Evolutionary conservation across 1,284 basidiomycete genomes (phyloP).

Genomic region (Boletus mariae): DNA sequence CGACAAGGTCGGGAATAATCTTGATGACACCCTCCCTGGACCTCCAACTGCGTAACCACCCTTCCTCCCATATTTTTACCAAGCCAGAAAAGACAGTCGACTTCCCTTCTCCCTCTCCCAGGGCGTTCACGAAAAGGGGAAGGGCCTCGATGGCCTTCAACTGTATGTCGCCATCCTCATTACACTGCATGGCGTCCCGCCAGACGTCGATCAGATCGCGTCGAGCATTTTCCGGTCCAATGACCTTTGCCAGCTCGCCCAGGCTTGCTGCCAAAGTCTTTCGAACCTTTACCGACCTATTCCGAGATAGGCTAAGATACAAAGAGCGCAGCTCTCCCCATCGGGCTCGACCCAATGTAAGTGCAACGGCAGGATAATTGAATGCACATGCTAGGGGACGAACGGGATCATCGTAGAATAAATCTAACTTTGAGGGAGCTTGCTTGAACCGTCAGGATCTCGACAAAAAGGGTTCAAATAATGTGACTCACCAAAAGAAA

Average conservation of each 20-base stretch:
- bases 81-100: constrained; percentile 52
- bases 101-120: constrained; percentile 50
- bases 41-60: constrained; percentile 73
- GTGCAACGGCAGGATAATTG: constrained; percentile 89
- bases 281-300: constrained; percentile 61
- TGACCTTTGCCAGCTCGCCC: constrained; percentile 86
- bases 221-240: constrained; percentile 68
- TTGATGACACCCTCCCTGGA: constrained; percentile 71
- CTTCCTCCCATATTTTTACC: constrained; percentile 60
- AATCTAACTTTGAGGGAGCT: constrained; percentile 35
- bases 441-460: constrained; percentile 11
- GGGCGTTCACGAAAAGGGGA: constrained; percentile 52
- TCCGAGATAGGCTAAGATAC: constrained; percentile 64
- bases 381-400: constrained; percentile 88
- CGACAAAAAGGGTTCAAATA: neutral
- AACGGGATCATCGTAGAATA: constrained; percentile 56
- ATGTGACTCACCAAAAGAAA: constrained; percentile 21
- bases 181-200: constrained; percentile 53
- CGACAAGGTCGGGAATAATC: constrained; percentile 44
- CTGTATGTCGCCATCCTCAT: constrained; percentile 68
- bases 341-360: constrained; percentile 74
- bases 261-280: constrained; percentile 82
- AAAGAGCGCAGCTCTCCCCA: constrained; percentile 77
- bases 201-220: constrained; percentile 76
- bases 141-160: constrained; percentile 66